Conservation (phyloP, 257 asterid species). For the Scutellaria barbata region DNA sequence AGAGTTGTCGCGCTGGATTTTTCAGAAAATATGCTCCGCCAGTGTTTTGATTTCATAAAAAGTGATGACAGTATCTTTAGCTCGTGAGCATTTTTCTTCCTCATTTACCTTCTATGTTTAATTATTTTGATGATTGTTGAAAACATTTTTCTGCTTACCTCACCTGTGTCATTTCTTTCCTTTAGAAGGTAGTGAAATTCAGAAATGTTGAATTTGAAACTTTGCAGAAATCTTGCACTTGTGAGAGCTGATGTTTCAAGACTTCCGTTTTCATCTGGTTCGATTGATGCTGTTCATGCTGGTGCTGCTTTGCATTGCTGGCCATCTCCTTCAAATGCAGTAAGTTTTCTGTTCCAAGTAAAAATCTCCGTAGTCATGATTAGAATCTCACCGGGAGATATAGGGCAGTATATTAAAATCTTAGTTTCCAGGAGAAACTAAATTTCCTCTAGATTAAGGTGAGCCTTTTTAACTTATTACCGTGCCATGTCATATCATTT, state of each 20-base stretch:
- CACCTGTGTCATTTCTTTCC: neutral
- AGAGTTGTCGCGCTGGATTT: constrained; percentile 85
- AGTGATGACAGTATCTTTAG: constrained; percentile 57
- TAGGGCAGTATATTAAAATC: no score
- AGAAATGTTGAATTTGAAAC: constrained; percentile 2
- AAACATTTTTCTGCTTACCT: constrained; percentile 2
- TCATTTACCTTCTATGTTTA: constrained; percentile 13
- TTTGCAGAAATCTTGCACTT: constrained; percentile 79
- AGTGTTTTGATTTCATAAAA: constrained; percentile 79
- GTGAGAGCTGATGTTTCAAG: constrained; percentile 97
- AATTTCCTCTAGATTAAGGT: no score
- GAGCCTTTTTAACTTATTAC: no score
- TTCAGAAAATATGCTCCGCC: constrained; percentile 98
- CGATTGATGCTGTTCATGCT: constrained; percentile 93
- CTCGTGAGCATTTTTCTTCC: constrained; percentile 62
- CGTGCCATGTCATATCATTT: neutral
- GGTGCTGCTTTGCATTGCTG: constrained; percentile 99
- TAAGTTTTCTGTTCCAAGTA: constrained; percentile 32
- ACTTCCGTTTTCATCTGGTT: constrained; percentile 87
- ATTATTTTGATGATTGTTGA: constrained; percentile 3
- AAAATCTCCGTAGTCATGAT: no score
- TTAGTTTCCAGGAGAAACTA: no score
- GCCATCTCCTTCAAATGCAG: constrained; percentile 99
- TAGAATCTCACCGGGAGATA: neutral
- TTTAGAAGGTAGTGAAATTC: constrained; percentile 3